Base-by-base conservation (phyloP, 768 basidiomycete species). In the Strobilomyces dryophilus region DNA sequence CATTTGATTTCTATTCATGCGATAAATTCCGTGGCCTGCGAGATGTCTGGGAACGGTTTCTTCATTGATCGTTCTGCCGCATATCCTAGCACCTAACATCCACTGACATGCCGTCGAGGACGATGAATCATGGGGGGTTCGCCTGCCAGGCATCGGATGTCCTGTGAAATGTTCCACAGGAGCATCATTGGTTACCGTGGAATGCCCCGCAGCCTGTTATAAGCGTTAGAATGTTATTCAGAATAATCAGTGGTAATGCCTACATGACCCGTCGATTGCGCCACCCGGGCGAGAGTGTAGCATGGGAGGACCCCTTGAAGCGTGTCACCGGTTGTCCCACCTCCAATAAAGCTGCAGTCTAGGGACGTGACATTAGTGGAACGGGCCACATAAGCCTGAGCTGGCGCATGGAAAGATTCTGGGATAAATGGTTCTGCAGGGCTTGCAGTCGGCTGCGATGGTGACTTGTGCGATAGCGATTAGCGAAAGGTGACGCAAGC, bases 11-110 rank as follows among this genome's bases (percentile, higher is more conserved):
- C 35, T 63, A 3, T 4, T 34, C 50, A 63, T 53, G 1, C 17
- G 9, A 0, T 4, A 15, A 9, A 64, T 51, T 1, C 58, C 61
- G 18, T 64, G 63, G 0, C 17, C 10, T 2, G 41, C 35, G 2
- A 64, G 64, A 24, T 64, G 64, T 26, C 11, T 7, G 9, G 52
- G n/a, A 1, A 54, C 21, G 1, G 46, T 29, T 21, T 2, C 0
- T 2, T 12, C 5, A 0, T 29, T 47, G 20, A 64, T 34, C 8
- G 12, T 8, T 18, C 49, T 34, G 11, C 45, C 54, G 5, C 63
- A 64, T 2, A 8, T 27, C 1, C 18, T 35, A 17, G 1, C 5
- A 18, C 47, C 47, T 3, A 1, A 36, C 0, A 20, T 2, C 60
- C 60, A 62, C 4, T 39, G 5, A 27, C 60, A 61, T 10, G 1